These are phyloP conservation scores for Xylaria sp. DNA, from an alignment of 2,329 filamentous ascomycete genomes.

Conservation along the genomic window DNA sequence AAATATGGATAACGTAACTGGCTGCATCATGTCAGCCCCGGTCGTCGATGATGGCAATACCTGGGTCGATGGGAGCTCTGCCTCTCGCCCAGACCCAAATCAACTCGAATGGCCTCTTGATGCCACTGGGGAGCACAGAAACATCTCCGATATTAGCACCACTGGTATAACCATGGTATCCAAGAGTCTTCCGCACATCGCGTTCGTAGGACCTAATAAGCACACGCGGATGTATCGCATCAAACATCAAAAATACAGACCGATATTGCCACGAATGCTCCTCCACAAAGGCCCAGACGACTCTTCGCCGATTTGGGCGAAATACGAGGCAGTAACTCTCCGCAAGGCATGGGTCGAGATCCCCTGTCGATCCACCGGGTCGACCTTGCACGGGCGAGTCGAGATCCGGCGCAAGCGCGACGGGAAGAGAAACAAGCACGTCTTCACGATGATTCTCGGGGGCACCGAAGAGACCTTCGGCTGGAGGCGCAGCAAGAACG, in stretches of 20 bases:
- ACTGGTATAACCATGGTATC: slow-evolving; percentile 14
- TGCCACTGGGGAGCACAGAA: background rate
- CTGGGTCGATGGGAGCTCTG: slow-evolving; percentile 19
- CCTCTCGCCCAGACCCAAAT: background rate
- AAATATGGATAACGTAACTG: background rate
- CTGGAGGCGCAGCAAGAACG: slow-evolving; percentile 32
- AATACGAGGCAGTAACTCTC: slow-evolving; percentile 18
- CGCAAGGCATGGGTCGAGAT: slow-evolving; percentile 29
- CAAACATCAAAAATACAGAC: slow-evolving; percentile 23
- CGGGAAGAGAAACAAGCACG: slow-evolving; percentile 27
- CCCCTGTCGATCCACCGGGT: slow-evolving; percentile 16
- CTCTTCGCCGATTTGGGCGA: slow-evolving; percentile 30
- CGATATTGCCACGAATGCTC: slow-evolving; percentile 20
- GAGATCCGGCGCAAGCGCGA: slow-evolving; percentile 24
- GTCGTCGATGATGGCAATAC: background rate
- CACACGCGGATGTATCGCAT: slow-evolving; percentile 27
- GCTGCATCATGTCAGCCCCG: slow-evolving; percentile 3
- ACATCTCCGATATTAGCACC: slow-evolving; percentile 7
- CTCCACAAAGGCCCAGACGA: slow-evolving; percentile 19
- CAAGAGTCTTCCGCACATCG: slow-evolving; percentile 23
- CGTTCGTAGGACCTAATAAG: slow-evolving; percentile 28
- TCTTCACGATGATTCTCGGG: slow-evolving; percentile 30
- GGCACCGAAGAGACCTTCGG: slow-evolving; percentile 27
- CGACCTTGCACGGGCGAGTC: slow-evolving; percentile 26
- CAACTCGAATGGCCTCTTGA: slow-evolving; percentile 21